Percentiles rank a stretch among this genome's conserved stretches.
Evolutionary conservation across 768 basidiomycete genomes (phyloP).

Genomic region (Dacryopinax primogenitus): DNA sequence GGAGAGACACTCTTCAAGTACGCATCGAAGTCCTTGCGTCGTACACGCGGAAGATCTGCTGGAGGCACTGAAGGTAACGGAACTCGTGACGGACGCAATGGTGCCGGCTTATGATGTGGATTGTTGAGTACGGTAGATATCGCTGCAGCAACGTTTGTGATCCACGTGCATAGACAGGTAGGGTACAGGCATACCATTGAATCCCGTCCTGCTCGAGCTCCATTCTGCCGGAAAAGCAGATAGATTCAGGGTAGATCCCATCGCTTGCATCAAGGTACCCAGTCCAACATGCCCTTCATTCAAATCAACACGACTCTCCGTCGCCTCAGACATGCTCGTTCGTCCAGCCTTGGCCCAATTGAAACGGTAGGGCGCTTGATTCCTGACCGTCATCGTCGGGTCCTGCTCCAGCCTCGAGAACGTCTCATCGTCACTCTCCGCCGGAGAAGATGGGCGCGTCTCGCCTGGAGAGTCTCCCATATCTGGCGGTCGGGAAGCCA

Average conservation of each 20-base stretch:
- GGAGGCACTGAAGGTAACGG: constrained; percentile 56
- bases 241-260: not conserved
- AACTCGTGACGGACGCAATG: constrained; percentile 72
- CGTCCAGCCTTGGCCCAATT: constrained; percentile 14
- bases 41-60: constrained; percentile 66
- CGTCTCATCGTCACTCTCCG: constrained; percentile 1
- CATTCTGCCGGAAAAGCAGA: constrained; percentile 13
- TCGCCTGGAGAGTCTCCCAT: not conserved
- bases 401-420: constrained; percentile 4
- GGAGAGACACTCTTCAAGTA: constrained; percentile 59
- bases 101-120: constrained; percentile 69
- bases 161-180: not conserved
- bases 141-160: constrained; percentile 35
- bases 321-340: constrained; percentile 15
- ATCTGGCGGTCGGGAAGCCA: not conserved
- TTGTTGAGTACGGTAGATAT: constrained; percentile 90
- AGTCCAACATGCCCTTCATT: constrained; percentile 1
- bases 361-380: constrained; percentile 15
- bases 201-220: constrained; percentile 45
- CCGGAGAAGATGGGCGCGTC: not conserved
- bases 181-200: constrained; percentile 52
- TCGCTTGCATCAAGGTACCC: constrained; percentile 11
- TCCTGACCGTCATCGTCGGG: not conserved
- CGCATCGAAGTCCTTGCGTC: constrained; percentile 69
- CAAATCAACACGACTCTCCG: constrained; percentile 11